These are phyloP conservation scores for Decorospora gaudefroyi DNA, from an alignment of 2,329 filamentous ascomycete species.

Conservation along the genomic window DNA sequence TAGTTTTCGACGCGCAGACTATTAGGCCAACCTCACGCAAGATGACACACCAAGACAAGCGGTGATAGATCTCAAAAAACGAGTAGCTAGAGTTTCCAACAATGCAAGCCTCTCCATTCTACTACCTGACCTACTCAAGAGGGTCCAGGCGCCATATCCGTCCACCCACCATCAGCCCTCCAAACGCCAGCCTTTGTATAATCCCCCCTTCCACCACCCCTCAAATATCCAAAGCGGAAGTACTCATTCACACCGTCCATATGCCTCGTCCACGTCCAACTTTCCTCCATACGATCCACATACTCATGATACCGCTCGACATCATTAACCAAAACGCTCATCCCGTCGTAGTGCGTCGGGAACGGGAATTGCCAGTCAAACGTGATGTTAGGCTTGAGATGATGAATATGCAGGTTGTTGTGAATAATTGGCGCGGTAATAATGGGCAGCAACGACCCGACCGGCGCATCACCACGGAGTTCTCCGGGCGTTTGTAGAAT, in stretches of 20 bases:
- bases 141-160: slow-evolving; percentile 66
- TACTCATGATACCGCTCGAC: slow-evolving; percentile 79
- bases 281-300: slow-evolving; percentile 51
- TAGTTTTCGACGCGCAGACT: too few relatives aligned
- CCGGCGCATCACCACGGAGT: slow-evolving; percentile 62
- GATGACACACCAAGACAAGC: too few relatives aligned
- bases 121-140: too few relatives aligned
- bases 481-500: slow-evolving; percentile 80
- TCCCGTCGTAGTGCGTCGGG: slow-evolving; percentile 66
- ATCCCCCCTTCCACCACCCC: slow-evolving; percentile 66
- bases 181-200: slow-evolving; percentile 77
- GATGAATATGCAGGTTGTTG: slow-evolving; percentile 51
- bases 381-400: slow-evolving; percentile 60
- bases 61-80: too few relatives aligned
- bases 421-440: slow-evolving; percentile 49
- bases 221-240: slow-evolving; percentile 76
- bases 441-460: slow-evolving; percentile 63
- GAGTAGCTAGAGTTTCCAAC: too few relatives aligned
- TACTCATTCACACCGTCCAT: slow-evolving; percentile 63
- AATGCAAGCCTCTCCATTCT: too few relatives aligned
- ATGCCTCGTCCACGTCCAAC: slow-evolving; percentile 65
- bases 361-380: slow-evolving; percentile 62
- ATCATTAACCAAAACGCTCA: slow-evolving; percentile 82
- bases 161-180: slow-evolving; percentile 67
- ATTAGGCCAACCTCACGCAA: too few relatives aligned